These are phyloP conservation scores for Elsinoe perseae DNA, from an alignment of 2,329 filamentous ascomycete genomes.

Conservation along the genomic window DNA sequence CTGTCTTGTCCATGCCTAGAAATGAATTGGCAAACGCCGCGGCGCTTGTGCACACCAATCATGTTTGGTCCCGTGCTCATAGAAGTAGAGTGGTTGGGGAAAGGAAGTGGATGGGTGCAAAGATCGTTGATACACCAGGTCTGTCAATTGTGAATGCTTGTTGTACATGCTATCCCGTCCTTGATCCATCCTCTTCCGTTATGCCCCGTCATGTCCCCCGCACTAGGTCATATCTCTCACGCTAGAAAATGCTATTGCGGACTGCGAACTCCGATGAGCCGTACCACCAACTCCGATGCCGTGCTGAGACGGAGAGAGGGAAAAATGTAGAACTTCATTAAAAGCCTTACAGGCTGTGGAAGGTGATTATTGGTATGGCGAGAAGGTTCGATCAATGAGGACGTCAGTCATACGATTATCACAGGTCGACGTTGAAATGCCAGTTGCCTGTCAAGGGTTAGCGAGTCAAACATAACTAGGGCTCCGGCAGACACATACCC, in stretches of 20 bases:
- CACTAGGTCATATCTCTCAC: background rate
- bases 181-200: background rate
- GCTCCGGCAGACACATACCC: slow-evolving; percentile 49
- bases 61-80: too few species aligned
- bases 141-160: background rate
- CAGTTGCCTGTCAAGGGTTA: slow-evolving; percentile 25
- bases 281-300: slow-evolving; percentile 6
- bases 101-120: background rate
- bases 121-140: background rate
- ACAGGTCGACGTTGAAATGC: slow-evolving; percentile 30
- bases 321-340: background rate
- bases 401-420: slow-evolving; percentile 13
- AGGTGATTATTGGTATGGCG: too few species aligned
- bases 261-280: background rate
- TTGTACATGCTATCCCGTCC: slow-evolving; percentile 8
- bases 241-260: slow-evolving; percentile 3
- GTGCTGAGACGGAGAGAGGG: background rate
- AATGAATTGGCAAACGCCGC: too few species aligned
- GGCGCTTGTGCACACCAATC: too few species aligned
- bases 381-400: background rate
- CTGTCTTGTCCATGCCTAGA: too few species aligned
- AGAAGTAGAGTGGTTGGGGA: background rate
- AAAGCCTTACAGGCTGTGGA: background rate
- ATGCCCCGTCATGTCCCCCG: slow-evolving; percentile 7
- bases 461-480: slow-evolving; percentile 7